Evolutionary conservation across 2,329 filamentous ascomycete genomes (phyloP).

Genomic region (Microsporum audouinii): DNA sequence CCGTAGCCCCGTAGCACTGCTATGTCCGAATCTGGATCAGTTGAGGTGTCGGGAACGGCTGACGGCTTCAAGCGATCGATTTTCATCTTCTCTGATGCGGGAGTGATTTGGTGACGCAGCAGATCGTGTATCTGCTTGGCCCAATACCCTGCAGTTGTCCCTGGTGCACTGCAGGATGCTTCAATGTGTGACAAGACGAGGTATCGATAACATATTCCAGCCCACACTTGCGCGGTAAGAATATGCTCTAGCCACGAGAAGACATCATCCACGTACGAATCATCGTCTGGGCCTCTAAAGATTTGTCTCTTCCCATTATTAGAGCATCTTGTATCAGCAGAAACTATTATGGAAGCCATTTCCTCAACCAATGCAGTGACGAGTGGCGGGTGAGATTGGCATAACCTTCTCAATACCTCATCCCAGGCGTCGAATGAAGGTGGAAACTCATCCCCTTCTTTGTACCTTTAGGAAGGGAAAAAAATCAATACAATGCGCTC

Average conservation of each 20-base stretch:
- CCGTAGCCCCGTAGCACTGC: constrained; percentile 9
- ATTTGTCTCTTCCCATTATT: neutral
- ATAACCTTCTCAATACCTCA: constrained; percentile 27
- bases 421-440: constrained; percentile 27
- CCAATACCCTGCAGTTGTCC: constrained; percentile 5
- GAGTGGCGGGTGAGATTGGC: constrained; percentile 26
- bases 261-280: constrained; percentile 33
- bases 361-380: constrained; percentile 28
- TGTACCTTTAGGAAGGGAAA: neutral
- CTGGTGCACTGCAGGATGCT: constrained; percentile 23
- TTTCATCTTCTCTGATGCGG: neutral
- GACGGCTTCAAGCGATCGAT: neutral
- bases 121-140: neutral
- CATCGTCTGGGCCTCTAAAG: constrained; percentile 15
- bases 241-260: constrained; percentile 42
- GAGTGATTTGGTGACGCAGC: neutral
- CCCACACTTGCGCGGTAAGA: constrained; percentile 31
- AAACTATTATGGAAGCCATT: constrained; percentile 29
- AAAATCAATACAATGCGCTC: neutral
- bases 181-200: constrained; percentile 26
- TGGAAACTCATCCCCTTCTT: neutral
- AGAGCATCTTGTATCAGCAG: constrained; percentile 5
- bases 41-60: neutral
- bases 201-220: constrained; percentile 17
- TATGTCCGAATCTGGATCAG: neutral